Percentiles rank a stretch among this genome's conserved stretches.
Evolutionary conservation across 768 basidiomycete genomes (phyloP).

Genomic region (Coprinopsis strossmayeri): DNA sequence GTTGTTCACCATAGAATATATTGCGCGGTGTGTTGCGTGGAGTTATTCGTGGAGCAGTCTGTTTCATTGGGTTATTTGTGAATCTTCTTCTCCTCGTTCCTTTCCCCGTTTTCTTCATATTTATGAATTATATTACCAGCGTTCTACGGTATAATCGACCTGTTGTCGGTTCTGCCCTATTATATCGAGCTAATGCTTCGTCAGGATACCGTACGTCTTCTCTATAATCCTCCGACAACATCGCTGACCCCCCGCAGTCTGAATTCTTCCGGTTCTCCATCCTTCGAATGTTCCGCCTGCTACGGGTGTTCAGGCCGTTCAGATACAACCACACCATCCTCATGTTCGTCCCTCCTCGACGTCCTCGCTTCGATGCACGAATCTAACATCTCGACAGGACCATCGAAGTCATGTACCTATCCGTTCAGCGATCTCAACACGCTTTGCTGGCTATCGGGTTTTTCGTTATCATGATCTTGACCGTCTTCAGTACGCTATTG

Average conservation of each 20-base stretch:
- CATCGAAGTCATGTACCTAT: slow-evolving; percentile 90
- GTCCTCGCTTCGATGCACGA: neutral
- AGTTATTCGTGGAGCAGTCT: slow-evolving; percentile 58
- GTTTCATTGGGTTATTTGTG: slow-evolving; percentile 65
- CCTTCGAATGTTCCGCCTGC: slow-evolving; percentile 79
- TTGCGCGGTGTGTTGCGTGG: slow-evolving; percentile 69
- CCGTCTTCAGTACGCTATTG: slow-evolving; percentile 84
- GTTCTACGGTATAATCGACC: slow-evolving; percentile 82
- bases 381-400: slow-evolving; percentile 37
- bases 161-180: slow-evolving; percentile 82
- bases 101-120: neutral
- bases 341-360: slow-evolving; percentile 41
- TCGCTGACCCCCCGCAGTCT: slow-evolving; percentile 37
- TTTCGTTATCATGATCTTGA: slow-evolving; percentile 82
- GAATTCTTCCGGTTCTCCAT: slow-evolving; percentile 89
- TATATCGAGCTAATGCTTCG: slow-evolving; percentile 80
- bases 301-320: slow-evolving; percentile 89
- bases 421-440: slow-evolving; percentile 79
- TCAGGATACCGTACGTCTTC: slow-evolving; percentile 66
- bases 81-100: slow-evolving; percentile 18
- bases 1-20: slow-evolving; percentile 82
- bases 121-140: slow-evolving; percentile 24
- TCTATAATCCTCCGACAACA: neutral
- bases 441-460: slow-evolving; percentile 83
- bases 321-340: slow-evolving; percentile 76